A percentile compares a stretch with the other conserved stretches of the same genome.
Evolutionary conservation across 2,329 filamentous ascomycete species (phyloP).

Genomic region (Exophiala bonariae): DNA sequence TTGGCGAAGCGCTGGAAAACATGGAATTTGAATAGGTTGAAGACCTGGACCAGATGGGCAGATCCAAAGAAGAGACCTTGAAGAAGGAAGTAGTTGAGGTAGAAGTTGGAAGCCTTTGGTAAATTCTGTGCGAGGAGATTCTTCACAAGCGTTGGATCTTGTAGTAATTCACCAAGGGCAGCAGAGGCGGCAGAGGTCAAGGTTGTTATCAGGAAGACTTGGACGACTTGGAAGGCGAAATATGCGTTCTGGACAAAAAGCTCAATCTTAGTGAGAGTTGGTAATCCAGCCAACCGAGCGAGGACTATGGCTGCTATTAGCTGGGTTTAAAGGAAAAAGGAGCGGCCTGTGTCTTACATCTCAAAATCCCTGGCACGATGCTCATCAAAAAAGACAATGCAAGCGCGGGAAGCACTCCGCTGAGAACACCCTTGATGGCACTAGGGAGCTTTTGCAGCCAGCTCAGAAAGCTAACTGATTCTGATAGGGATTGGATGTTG

Average conservation of each 20-base stretch:
- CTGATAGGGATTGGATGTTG: conserved; percentile 71
- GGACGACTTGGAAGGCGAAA: conserved; percentile 71
- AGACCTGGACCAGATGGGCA: conserved; percentile 37
- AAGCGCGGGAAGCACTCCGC: conserved; percentile 79
- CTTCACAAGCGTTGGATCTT: conserved; percentile 65
- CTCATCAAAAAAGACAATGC: conserved; percentile 82
- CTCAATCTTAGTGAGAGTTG: conserved; percentile 76
- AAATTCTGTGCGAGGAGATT: conserved; percentile 70
- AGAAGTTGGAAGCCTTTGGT: conserved; percentile 91
- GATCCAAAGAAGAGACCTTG: conserved; percentile 70
- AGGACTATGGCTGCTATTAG: conserved; percentile 33
- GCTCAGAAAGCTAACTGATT: conserved; percentile 57
- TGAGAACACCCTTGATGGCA: conserved; percentile 72
- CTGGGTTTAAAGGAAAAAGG: conserved; percentile 35
- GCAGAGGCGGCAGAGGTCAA: conserved; percentile 72
- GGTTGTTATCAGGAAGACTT: conserved; percentile 87
- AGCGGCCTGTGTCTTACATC: conserved; percentile 67
- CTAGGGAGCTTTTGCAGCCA: conserved; percentile 73
- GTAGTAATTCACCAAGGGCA: conserved; percentile 64
- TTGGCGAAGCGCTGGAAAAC: conserved; percentile 28
- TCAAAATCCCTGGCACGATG: conserved; percentile 77
- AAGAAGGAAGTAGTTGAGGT: conserved; percentile 93
- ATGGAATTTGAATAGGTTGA: conserved; percentile 55
- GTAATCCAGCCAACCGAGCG: conserved; percentile 75
- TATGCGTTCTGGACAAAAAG: conserved; percentile 88